Base-by-base conservation (phyloP, 176 grass and related monocot genomes). In the Miscanthus lutarioriparius region DNA sequence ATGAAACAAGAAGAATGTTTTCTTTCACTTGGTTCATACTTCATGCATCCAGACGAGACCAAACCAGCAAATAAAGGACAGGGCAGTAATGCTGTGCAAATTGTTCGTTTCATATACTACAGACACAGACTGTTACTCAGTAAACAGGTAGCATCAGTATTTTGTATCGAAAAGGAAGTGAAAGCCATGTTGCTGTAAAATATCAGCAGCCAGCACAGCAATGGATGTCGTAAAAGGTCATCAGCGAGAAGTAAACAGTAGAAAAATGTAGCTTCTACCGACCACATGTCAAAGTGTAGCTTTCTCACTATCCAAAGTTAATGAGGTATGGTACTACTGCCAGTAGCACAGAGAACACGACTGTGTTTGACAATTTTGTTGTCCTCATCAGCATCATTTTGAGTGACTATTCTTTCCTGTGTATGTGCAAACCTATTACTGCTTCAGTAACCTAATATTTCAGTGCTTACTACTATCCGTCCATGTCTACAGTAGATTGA, bases 401-500 rank as follows among this genome's bases (percentile, higher is more conserved):
- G 68, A 70, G 12, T 17, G 19, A 59, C 40, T 85, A 67, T 54
- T 80, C n/a, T 20, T 75, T 63, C 28, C 23, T 19, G 4, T 39
- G 28, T 10, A 70, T 76, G 17, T 80, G 33, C 67, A 84, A 71
- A 32, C 39, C 54, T 79, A 73, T 40, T 59, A 78, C 78, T 56
- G 76, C 85, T 69, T 88, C 88, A 64, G 49, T 58, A 72, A 85
- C 81, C 56, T 76, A 66, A 89, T 47, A 39, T 85, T 80, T 71
- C 61, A 79, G 44, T 63, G 80, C 45, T 81, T 76, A 72, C 53
- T 35, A 44, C 22, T 81, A 12, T 39, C 32, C 72, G 33, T 41
- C 33, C 54, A 43, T 61, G 7, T 51, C 83, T 89, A 89, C 36
- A 73, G 43, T 67, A 87, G 38, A 51, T 44, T 68, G 45, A 86